These are phyloP conservation scores for Capillidium heterosporum DNA, from an alignment of 371 early-diverging fungal genomes.

Conservation along the genomic window DNA sequence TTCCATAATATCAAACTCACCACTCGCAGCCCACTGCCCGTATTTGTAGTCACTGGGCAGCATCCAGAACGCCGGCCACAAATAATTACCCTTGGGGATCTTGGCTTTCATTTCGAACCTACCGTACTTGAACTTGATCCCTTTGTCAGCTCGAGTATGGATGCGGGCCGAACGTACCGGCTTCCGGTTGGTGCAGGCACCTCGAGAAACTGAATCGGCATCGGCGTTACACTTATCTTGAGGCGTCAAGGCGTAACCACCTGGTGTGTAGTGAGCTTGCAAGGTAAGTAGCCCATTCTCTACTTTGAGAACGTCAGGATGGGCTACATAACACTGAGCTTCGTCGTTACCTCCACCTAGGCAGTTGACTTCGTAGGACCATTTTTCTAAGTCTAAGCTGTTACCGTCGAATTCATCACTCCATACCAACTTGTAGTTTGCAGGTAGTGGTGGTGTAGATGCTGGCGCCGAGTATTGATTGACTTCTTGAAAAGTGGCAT, in stretches of 20 bases:
- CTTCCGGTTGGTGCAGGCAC: conserved; percentile 3
- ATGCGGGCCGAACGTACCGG: background rate
- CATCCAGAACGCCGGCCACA: conserved; percentile 53
- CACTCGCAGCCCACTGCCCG: conserved; percentile 51
- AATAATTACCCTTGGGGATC: conserved; percentile 41
- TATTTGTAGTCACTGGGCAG: conserved; percentile 42
- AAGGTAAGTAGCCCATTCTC: background rate
- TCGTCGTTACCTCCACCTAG: conserved; percentile 5
- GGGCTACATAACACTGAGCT: conserved; percentile 5
- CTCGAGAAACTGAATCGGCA: background rate
- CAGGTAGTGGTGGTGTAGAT: conserved; percentile 1
- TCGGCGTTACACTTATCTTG: conserved; percentile 5
- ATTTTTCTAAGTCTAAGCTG: background rate
- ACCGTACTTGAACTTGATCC: conserved; percentile 17
- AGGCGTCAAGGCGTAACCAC: background rate
- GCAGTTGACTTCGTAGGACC: conserved; percentile 4
- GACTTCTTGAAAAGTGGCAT: too few relatives aligned
- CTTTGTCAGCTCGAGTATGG: background rate
- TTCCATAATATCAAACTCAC: conserved; percentile 32
- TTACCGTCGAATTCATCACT: conserved; percentile 4
- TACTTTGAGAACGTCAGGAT: conserved; percentile 3
- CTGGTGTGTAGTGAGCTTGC: background rate
- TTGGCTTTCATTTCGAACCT: conserved; percentile 43
- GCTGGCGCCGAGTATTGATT: too few relatives aligned
- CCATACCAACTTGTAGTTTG: background rate